Evolutionary conservation across 2,329 filamentous ascomycete genomes (phyloP).

Genomic region (Aspergillus texensis): DNA sequence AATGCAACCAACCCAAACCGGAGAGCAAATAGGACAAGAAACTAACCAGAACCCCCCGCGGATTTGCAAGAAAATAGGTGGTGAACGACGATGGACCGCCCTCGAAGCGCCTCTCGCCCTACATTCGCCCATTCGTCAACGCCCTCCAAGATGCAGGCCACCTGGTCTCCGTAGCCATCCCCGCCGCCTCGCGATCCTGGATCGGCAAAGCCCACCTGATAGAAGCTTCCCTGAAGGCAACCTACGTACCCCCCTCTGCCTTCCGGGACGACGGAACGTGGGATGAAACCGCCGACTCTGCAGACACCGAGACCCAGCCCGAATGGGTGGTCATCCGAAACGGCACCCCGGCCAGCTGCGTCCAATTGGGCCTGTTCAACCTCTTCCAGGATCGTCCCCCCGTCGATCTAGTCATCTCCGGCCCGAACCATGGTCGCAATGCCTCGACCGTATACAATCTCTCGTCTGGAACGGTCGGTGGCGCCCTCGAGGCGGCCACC

Average conservation of each 20-base stretch:
- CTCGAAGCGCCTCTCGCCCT: slow-evolving; percentile 71
- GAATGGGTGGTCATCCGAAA: slow-evolving; percentile 70
- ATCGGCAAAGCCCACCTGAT: slow-evolving; percentile 96
- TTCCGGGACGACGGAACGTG: slow-evolving; percentile 59
- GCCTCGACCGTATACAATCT: slow-evolving; percentile 76
- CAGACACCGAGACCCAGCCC: slow-evolving; percentile 47
- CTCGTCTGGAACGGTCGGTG: slow-evolving; percentile 74
- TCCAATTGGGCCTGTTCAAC: slow-evolving; percentile 76
- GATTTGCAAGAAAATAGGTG: slow-evolving; percentile 27
- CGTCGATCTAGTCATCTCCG: slow-evolving; percentile 73
- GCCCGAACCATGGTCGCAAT: slow-evolving; percentile 79
- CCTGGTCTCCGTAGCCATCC: slow-evolving; percentile 82
- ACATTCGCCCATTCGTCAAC: slow-evolving; percentile 70
- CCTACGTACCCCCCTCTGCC: slow-evolving; percentile 70
- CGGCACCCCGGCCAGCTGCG: slow-evolving; percentile 74
- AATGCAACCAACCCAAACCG: not conserved
- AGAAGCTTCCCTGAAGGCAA: slow-evolving; percentile 76
- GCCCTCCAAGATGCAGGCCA: slow-evolving; percentile 73
- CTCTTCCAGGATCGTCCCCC: slow-evolving; percentile 69
- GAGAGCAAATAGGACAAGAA: not conserved
- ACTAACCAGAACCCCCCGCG: slow-evolving; percentile 2
- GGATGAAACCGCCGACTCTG: slow-evolving; percentile 42
- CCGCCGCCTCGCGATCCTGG: slow-evolving; percentile 87
- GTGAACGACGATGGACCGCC: slow-evolving; percentile 77
- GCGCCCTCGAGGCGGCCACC: slow-evolving; percentile 72